phyloP scores from a whole-genome alignment of 345 rosid species.

The Eutrema yunnanense region DNA sequence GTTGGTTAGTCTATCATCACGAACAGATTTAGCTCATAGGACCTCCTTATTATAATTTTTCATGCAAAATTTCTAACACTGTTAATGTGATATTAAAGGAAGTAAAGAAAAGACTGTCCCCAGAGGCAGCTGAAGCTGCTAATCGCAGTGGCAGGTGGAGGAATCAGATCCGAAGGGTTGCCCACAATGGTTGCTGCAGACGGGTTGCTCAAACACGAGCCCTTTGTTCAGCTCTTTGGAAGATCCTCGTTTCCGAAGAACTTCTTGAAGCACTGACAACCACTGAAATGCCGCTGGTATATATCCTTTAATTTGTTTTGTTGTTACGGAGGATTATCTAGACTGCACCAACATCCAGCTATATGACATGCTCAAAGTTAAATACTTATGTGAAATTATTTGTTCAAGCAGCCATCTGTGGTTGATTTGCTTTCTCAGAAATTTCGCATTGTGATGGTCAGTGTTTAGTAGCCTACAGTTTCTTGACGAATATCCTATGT shows the following conservation, averaged over 20 bases:
- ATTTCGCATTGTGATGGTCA: background rate
- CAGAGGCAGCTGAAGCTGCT: constrained; percentile 85
- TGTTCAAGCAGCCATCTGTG: background rate
- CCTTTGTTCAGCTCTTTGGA: constrained; percentile 75
- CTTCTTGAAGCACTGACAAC: constrained; percentile 52
- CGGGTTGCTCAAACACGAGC: constrained; percentile 86
- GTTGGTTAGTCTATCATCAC: constrained; percentile 7
- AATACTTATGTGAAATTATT: background rate
- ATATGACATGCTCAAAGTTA: background rate
- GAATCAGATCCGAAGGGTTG: constrained; percentile 91
- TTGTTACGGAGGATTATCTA: background rate
- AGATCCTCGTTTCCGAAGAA: constrained; percentile 68
- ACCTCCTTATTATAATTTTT: background rate
- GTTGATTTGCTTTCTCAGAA: background rate
- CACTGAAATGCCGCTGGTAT: constrained; percentile 88
- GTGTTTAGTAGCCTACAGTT: background rate
- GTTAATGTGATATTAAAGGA: constrained; percentile 46
- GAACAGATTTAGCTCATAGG: background rate
- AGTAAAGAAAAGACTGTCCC: constrained; percentile 76
- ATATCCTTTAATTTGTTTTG: constrained; percentile 15
- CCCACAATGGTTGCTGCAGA: constrained; percentile 94
- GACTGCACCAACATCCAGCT: background rate
- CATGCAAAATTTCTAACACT: constrained; percentile 18
- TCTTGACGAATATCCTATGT: background rate
- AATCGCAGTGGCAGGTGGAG: constrained; percentile 85